These are phyloP conservation scores for Cucurbita pepo DNA, from an alignment of 306 rosid genomes.

Conservation along the genomic window DNA sequence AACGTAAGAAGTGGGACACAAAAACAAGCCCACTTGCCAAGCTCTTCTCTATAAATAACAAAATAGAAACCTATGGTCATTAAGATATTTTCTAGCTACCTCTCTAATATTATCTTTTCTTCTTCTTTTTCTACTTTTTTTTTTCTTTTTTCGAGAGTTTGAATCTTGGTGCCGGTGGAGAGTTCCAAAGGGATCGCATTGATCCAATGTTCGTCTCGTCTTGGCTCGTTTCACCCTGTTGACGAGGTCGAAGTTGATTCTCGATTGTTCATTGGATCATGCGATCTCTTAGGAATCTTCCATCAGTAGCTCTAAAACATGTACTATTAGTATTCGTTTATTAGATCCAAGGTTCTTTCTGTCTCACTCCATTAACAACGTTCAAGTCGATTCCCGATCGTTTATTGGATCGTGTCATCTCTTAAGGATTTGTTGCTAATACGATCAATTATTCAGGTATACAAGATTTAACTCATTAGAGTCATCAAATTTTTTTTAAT, in stretches of 20 bases:
- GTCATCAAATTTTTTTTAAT: too few relatives aligned
- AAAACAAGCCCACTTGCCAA: background rate
- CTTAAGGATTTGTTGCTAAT: too few relatives aligned
- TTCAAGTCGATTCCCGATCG: too few relatives aligned
- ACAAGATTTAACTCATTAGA: too few relatives aligned
- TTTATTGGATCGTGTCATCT: too few relatives aligned
- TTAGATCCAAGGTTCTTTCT: too few relatives aligned
- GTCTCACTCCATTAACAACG: too few relatives aligned
- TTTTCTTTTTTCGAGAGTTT: background rate
- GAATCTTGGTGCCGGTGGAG: slow-evolving; percentile 39
- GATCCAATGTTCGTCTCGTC: slow-evolving; percentile 23
- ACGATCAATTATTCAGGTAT: too few relatives aligned
- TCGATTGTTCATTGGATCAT: slow-evolving; percentile 31
- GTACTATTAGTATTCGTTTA: too few relatives aligned
- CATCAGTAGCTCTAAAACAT: slow-evolving; percentile 18
- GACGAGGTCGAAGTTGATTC: background rate
- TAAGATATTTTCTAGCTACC: background rate
- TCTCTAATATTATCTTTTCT: too few relatives aligned
- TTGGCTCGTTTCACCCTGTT: background rate
- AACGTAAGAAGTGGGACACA: background rate
- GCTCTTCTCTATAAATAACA: background rate
- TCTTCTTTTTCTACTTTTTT: too few relatives aligned
- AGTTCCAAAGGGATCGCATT: slow-evolving; percentile 95
- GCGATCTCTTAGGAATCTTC: slow-evolving; percentile 65
- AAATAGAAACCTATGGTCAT: background rate